phyloP scores from a whole-genome alignment of 495 filamentous ascomycete genomes.

The Symbiotaphrina buchneri region DNA sequence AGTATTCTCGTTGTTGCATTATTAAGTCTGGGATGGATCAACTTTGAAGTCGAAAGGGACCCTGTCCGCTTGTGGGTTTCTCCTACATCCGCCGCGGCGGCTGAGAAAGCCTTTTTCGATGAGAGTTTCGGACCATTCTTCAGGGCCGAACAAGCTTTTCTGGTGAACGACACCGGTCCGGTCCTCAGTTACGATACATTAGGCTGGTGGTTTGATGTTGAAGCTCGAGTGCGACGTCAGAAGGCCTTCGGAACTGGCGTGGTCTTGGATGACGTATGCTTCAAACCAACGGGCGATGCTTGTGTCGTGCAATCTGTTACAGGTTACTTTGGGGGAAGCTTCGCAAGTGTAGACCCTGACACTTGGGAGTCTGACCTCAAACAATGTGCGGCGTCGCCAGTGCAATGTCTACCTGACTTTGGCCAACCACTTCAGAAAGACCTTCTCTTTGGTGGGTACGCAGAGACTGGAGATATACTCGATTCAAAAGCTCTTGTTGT shows the following conservation, averaged over 20 bases:
- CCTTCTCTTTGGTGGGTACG: slow-evolving; percentile 67
- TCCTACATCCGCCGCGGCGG: slow-evolving; percentile 69
- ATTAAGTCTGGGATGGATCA: slow-evolving; percentile 68
- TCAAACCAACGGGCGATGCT: slow-evolving; percentile 71
- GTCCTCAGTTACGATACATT: slow-evolving; percentile 76
- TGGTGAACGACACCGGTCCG: slow-evolving; percentile 78
- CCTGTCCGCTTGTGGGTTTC: slow-evolving; percentile 91
- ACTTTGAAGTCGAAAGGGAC: slow-evolving; percentile 68
- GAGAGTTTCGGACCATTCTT: slow-evolving; percentile 91
- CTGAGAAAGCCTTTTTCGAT: slow-evolving; percentile 91
- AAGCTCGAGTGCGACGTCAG: slow-evolving; percentile 44
- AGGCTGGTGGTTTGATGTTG: slow-evolving; percentile 85
- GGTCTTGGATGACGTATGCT: slow-evolving; percentile 67
- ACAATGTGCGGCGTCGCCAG: slow-evolving; percentile 53
- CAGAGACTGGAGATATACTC: slow-evolving; percentile 38
- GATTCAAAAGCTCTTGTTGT: slow-evolving; percentile 60
- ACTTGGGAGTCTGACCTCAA: slow-evolving; percentile 47
- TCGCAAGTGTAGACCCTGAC: slow-evolving; percentile 31
- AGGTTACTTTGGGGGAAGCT: slow-evolving; percentile 56
- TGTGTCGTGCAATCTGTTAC: slow-evolving; percentile 86
- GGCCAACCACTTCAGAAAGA: slow-evolving; percentile 64
- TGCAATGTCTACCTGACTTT: slow-evolving; percentile 66
- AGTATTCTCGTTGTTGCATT: slow-evolving; percentile 48
- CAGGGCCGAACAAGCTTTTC: slow-evolving; percentile 76
- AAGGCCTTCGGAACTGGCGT: slow-evolving; percentile 38